Conservation (phyloP, 768 basidiomycete species). For the Hydnum rufescens region DNA sequence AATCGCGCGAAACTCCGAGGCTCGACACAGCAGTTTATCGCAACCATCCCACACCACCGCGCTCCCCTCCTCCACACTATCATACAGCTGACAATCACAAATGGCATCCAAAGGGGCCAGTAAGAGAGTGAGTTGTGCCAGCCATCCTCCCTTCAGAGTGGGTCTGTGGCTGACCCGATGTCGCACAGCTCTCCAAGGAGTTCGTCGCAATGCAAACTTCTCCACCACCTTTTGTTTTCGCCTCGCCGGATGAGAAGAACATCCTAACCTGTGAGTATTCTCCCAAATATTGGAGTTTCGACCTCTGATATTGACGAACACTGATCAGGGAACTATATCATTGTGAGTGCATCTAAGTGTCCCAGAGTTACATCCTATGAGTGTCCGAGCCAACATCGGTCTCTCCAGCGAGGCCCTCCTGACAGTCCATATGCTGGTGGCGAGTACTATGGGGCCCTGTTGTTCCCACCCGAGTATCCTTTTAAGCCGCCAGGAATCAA, state of each 20-base stretch:
- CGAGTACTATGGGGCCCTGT: slow-evolving; percentile 82
- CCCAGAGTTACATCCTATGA: neutral
- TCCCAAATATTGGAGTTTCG: neutral
- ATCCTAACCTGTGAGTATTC: slow-evolving; percentile 67
- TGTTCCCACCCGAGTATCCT: slow-evolving; percentile 88
- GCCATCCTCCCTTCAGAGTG: neutral
- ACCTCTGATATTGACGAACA: neutral
- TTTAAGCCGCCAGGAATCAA: slow-evolving; percentile 97
- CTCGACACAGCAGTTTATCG: too few species aligned
- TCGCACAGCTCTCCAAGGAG: slow-evolving; percentile 57
- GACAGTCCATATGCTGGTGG: slow-evolving; percentile 82
- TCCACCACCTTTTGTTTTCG: slow-evolving; percentile 93
- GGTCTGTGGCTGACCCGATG: slow-evolving; percentile 12
- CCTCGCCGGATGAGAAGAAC: slow-evolving; percentile 92
- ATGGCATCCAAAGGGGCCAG: slow-evolving; percentile 80
- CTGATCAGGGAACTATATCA: slow-evolving; percentile 78
- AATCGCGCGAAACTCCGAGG: too few species aligned
- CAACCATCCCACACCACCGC: too few species aligned
- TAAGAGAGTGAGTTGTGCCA: slow-evolving; percentile 40
- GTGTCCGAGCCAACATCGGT: neutral
- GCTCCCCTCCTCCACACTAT: too few species aligned
- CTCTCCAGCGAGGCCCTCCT: slow-evolving; percentile 65
- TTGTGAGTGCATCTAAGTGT: slow-evolving; percentile 30
- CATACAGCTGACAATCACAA: neutral
- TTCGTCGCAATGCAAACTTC: slow-evolving; percentile 80